These are phyloP conservation scores for Meredithiella fracta DNA, from an alignment of 2,329 filamentous ascomycete species.

Conservation along the genomic window DNA sequence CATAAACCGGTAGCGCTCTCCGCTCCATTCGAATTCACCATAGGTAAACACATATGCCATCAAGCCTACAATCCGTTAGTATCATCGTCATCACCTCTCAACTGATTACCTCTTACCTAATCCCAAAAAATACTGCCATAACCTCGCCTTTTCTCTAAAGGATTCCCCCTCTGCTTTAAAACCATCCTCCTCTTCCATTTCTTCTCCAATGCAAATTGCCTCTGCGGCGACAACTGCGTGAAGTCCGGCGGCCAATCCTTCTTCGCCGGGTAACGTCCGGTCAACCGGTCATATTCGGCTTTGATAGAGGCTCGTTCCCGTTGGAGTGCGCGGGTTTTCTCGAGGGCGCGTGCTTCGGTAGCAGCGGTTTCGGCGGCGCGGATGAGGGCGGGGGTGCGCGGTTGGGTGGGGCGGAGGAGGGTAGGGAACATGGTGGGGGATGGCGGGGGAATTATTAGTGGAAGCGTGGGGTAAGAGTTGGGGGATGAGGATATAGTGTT, in stretches of 20 bases:
- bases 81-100: neutral
- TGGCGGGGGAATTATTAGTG: neutral
- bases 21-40: slow-evolving; percentile 29
- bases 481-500: neutral
- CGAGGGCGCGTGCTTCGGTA: slow-evolving; percentile 1
- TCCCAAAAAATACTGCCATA: slow-evolving; percentile 45
- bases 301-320: neutral
- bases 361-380: slow-evolving; percentile 8
- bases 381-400: neutral
- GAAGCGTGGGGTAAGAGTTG: neutral
- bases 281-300: slow-evolving; percentile 18
- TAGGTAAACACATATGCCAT: slow-evolving; percentile 26
- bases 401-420: neutral
- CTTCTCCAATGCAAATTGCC: slow-evolving; percentile 64
- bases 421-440: neutral
- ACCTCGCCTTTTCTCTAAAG: slow-evolving; percentile 48
- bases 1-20: slow-evolving; percentile 26
- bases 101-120: slow-evolving; percentile 29
- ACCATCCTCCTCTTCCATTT: slow-evolving; percentile 56
- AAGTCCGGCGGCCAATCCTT: slow-evolving; percentile 70
- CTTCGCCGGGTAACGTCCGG: slow-evolving; percentile 47
- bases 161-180: slow-evolving; percentile 43
- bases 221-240: slow-evolving; percentile 47
- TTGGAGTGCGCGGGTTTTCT: slow-evolving; percentile 14
- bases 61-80: slow-evolving; percentile 19